These are phyloP conservation scores for Diplocarpon mali DNA, from an alignment of 2,329 filamentous ascomycete genomes.

Conservation along the genomic window DNA sequence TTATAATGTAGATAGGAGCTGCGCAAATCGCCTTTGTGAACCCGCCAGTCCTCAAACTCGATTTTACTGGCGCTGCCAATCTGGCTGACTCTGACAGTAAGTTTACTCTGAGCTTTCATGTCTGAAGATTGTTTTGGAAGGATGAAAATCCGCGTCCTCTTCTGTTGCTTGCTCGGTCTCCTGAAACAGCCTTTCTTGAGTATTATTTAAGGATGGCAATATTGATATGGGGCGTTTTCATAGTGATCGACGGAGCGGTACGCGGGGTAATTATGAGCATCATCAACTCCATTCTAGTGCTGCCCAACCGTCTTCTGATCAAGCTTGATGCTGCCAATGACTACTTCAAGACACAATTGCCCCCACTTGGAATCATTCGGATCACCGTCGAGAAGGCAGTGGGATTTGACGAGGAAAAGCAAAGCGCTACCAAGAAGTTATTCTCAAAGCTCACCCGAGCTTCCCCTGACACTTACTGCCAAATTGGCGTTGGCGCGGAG, in stretches of 20 bases:
- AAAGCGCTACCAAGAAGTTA: slow-evolving; percentile 4
- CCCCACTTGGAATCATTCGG: slow-evolving; percentile 6
- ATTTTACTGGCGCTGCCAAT: slow-evolving; percentile 10
- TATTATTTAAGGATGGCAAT: no score
- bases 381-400: slow-evolving; percentile 8
- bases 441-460: slow-evolving; percentile 9
- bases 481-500: slow-evolving; percentile 8
- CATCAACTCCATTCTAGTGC: slow-evolving; percentile 7
- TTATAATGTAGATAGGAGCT: slow-evolving; percentile 6
- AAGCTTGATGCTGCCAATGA: slow-evolving; percentile 10
- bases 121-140: no score
- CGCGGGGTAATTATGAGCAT: slow-evolving; percentile 7
- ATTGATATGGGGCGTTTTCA: no score
- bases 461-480: slow-evolving; percentile 6
- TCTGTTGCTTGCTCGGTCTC: no score
- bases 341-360: slow-evolving; percentile 9
- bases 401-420: slow-evolving; percentile 5
- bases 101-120: no score
- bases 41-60: slow-evolving; percentile 7
- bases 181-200: no score
- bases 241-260: slow-evolving; percentile 6
- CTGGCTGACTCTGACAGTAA: slow-evolving; percentile 5
- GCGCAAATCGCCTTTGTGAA: slow-evolving; percentile 11
- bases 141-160: no score
- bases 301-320: slow-evolving; percentile 8